Conservation (phyloP, 495 filamentous ascomycete species). For the Penicillium atrosanguineum region DNA sequence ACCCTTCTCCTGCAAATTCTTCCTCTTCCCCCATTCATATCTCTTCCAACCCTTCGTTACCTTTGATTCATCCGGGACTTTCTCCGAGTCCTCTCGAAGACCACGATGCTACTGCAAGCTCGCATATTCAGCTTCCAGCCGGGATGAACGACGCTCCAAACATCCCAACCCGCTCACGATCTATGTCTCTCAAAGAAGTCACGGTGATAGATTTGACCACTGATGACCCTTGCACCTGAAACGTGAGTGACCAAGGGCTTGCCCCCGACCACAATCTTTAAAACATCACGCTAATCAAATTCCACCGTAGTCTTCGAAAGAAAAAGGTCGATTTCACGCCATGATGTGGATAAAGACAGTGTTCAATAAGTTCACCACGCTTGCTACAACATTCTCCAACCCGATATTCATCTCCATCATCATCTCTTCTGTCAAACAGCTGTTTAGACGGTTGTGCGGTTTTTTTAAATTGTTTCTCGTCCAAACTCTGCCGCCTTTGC, state of each 20-base stretch:
- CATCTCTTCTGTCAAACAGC: no score
- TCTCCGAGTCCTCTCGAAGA: neutral
- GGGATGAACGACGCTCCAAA: neutral
- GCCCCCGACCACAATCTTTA: neutral
- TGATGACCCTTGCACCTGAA: neutral
- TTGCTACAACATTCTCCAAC: no score
- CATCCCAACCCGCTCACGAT: neutral
- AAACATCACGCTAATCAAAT: neutral
- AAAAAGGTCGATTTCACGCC: neutral
- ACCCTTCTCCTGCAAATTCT: neutral
- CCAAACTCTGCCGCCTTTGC: no score
- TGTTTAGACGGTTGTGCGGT: no score
- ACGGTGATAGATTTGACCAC: constrained; percentile 11
- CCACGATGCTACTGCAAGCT: neutral
- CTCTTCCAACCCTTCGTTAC: neutral
- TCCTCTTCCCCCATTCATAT: neutral
- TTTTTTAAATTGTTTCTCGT: no score
- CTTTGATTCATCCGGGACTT: neutral
- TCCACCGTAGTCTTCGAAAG: neutral
- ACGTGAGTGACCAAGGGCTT: constrained; percentile 9
- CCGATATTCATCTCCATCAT: no score
- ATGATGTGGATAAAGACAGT: no score
- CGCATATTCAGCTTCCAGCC: neutral
- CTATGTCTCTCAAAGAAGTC: constrained; percentile 3
- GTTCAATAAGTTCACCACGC: no score